Percentiles rank a stretch among this genome's conserved stretches.
Evolutionary conservation across 495 filamentous ascomycete genomes (phyloP).

Genomic region (Pyrenopolyporus hunteri): DNA sequence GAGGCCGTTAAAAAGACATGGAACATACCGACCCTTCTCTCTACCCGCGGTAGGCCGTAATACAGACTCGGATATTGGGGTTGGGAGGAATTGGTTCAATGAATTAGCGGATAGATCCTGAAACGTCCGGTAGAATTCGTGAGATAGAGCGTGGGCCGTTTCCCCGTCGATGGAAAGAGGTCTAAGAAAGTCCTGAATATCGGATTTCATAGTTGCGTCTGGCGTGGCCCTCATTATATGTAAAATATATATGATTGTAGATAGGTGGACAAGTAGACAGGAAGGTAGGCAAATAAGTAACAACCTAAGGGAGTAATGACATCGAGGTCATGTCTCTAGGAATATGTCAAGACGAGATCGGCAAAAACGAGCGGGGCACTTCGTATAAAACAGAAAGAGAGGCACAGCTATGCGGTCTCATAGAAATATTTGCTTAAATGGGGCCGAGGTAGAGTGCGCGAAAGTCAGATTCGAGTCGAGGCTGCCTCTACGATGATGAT

Average conservation of each 20-base stretch:
- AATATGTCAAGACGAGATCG: conserved; percentile 1
- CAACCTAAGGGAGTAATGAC: conserved; percentile 4
- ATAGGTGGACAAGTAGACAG: neutral
- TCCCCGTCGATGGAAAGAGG: conserved; percentile 52
- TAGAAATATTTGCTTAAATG: neutral
- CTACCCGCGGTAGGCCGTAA: conserved; percentile 62
- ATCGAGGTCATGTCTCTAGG: conserved; percentile 25
- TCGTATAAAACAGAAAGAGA: neutral
- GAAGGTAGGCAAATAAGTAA: neutral
- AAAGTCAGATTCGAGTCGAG: neutral
- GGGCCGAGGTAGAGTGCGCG: neutral
- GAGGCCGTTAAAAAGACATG: neutral
- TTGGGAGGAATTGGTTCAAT: conserved; percentile 75
- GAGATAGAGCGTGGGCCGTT: conserved; percentile 64
- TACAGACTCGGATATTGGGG: conserved; percentile 71
- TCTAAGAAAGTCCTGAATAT: conserved; percentile 51
- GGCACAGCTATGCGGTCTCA: neutral
- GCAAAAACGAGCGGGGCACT: neutral
- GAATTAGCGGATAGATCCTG: conserved; percentile 68
- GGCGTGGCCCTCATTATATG: neutral
- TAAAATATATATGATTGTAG: neutral
- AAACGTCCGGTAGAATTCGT: conserved; percentile 66
- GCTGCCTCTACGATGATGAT: neutral
- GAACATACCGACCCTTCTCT: conserved; percentile 63
- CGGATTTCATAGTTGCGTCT: conserved; percentile 32